Percentiles rank a stretch among this genome's conserved stretches.
phyloP scores from a whole-genome alignment of 1,284 basidiomycete genomes.

The Trichosporon asahii region DNA sequence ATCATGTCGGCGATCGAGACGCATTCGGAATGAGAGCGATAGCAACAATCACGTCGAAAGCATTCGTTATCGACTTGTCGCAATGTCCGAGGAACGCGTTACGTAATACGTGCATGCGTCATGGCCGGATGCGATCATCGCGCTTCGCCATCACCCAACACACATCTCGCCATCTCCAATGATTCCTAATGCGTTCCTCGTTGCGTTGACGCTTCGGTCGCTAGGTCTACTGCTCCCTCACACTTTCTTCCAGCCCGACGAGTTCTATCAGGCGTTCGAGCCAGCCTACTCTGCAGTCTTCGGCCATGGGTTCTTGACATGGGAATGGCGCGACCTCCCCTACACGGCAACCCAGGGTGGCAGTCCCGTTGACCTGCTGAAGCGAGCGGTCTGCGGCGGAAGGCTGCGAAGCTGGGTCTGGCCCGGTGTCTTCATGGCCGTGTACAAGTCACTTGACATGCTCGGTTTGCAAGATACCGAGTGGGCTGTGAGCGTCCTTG shows the following conservation, averaged over 20 bases:
- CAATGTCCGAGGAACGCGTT: background rate
- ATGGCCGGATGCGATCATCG: background rate
- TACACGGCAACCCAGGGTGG: no score
- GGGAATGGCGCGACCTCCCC: conserved; percentile 80
- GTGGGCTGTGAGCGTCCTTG: conserved; percentile 57
- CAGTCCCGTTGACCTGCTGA: background rate
- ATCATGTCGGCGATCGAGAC: background rate
- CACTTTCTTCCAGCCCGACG: conserved; percentile 96
- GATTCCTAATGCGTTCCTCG: conserved; percentile 28
- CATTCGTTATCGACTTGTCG: background rate
- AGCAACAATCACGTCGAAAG: background rate
- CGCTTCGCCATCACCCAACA: background rate
- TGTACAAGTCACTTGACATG: conserved; percentile 5
- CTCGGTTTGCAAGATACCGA: conserved; percentile 55
- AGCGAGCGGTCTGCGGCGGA: conserved; percentile 17
- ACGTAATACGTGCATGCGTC: background rate
- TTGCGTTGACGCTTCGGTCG: conserved; percentile 49
- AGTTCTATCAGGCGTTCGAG: conserved; percentile 93
- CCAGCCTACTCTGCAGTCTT: conserved; percentile 85
- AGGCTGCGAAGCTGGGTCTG: conserved; percentile 29
- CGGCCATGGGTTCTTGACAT: conserved; percentile 86
- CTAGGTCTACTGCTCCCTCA: conserved; percentile 59
- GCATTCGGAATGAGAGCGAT: background rate
- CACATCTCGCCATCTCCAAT: conserved; percentile 13
- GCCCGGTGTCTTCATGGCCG: conserved; percentile 21